Evolutionary conservation across 371 early-diverging fungal genomes (phyloP), one percentile per base, ranked within the genome.

Genomic region (Dinochytrium kinnereticum): DNA sequence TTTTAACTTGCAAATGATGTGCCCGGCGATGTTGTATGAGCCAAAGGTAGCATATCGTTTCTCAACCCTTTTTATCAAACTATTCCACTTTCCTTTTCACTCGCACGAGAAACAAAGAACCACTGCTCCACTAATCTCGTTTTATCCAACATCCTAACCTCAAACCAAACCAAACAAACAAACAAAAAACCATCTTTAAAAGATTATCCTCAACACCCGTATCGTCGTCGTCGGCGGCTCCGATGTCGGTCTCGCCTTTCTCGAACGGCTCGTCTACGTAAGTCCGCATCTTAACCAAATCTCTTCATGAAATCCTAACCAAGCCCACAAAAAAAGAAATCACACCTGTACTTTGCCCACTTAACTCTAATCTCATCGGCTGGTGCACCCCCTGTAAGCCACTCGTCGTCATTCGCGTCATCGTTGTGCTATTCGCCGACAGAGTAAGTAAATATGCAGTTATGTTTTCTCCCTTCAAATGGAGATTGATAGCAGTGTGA

Each of bases 151-250:
- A n/a, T n/a, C n/a, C n/a, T n/a, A n/a, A n/a, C n/a, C n/a, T n/a
- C n/a, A n/a, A n/a, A n/a, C n/a, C n/a, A n/a, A n/a, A n/a, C n/a
- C n/a, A n/a, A n/a, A n/a, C n/a, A n/a, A n/a, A n/a, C n/a, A n/a
- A n/a, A n/a, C n/a, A n/a, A n/a, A n/a, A n/a, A 5, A 10, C 30
- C 37, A 49, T 39, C 49, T 26, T 51, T 69, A 21, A 5, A 19
- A 83, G 79, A 72, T 80, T 59, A 69, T 72, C 15, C 70, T 86
- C 31, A 82, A 86, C 61, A 70, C 80, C 1, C 70, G 81, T 15
- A 84, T 86, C 44, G 82, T 84, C 33, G 82, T 86, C 2, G 73
- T 86, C 30, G 86, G 86, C 26, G 82, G 80, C 1, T 86, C 86
- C 1, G 85, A 86, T 76, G 75, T 74, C 15, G 83, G 84, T 15